Evolutionary conservation across 2,329 filamentous ascomycete species (phyloP).

Genomic region (Didymosphaeria variabile): DNA sequence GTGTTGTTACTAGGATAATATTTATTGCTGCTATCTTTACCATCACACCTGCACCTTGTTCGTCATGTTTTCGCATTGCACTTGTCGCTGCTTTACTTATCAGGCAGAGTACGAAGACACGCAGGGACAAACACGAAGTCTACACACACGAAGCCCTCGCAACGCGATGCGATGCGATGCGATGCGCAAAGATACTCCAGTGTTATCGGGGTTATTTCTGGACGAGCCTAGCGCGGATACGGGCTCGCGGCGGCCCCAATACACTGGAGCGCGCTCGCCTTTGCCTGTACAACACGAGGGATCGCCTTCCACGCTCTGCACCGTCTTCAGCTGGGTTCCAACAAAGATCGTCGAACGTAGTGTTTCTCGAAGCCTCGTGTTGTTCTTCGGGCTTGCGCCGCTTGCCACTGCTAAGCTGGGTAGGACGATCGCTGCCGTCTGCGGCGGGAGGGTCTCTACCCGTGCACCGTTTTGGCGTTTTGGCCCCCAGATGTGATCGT

Average conservation of each 20-base stretch:
- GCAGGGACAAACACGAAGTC: slow-evolving; percentile 11
- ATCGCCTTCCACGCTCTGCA: not conserved
- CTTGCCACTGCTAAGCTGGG: too few relatives aligned
- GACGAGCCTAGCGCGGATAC: not conserved
- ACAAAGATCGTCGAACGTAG: too few relatives aligned
- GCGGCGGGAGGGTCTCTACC: not conserved
- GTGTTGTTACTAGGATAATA: slow-evolving; percentile 10
- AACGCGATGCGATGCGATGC: too few relatives aligned
- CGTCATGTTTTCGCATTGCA: not conserved
- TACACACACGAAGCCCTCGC: slow-evolving; percentile 10
- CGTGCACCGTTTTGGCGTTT: not conserved
- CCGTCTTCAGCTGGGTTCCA: too few relatives aligned
- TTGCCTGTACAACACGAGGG: slow-evolving; percentile 1
- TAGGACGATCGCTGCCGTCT: too few relatives aligned
- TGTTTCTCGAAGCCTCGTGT: too few relatives aligned
- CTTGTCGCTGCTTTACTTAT: not conserved
- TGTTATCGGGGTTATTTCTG: too few relatives aligned
- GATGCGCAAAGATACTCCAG: not conserved
- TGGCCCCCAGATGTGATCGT: not conserved
- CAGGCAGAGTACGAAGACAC: too few relatives aligned
- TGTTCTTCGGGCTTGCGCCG: too few relatives aligned
- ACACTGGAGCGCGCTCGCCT: not conserved
- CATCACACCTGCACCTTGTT: too few relatives aligned
- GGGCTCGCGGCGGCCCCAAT: not conserved
- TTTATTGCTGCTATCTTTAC: slow-evolving; percentile 9